Conservation (phyloP, 1,284 basidiomycete genomes). For the Kwoniella shivajii region DNA sequence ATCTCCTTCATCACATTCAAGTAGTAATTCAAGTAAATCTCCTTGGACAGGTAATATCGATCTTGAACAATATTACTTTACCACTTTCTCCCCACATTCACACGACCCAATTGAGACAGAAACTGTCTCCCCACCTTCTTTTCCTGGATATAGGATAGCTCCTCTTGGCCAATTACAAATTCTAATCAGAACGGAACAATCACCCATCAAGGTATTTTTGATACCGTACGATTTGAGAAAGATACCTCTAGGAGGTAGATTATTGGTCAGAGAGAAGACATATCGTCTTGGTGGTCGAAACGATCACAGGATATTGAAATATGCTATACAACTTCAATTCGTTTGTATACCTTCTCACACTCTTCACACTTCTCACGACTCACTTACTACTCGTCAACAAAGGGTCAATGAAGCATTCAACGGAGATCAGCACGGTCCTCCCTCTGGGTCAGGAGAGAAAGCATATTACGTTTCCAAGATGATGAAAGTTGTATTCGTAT, state of each 20-base stretch:
- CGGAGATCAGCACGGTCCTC: neutral
- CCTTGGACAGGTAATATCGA: slow-evolving; percentile 52
- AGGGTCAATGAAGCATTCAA: slow-evolving; percentile 4
- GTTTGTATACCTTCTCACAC: slow-evolving; percentile 28
- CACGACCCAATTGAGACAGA: neutral
- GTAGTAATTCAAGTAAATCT: slow-evolving; percentile 26
- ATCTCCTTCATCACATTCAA: neutral
- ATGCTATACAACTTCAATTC: slow-evolving; percentile 56
- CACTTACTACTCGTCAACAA: neutral
- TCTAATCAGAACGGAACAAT: slow-evolving; percentile 56
- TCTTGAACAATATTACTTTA: slow-evolving; percentile 43
- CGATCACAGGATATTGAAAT: slow-evolving; percentile 47
- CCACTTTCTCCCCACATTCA: slow-evolving; percentile 6
- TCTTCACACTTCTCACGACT: neutral
- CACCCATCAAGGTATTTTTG: slow-evolving; percentile 58
- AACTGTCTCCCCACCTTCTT: slow-evolving; percentile 35
- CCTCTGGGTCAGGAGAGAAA: neutral
- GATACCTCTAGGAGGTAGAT: slow-evolving; percentile 44
- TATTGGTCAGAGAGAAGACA: slow-evolving; percentile 49
- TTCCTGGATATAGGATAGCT: slow-evolving; percentile 59
- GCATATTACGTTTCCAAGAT: slow-evolving; percentile 47
- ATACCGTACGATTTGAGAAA: slow-evolving; percentile 58
- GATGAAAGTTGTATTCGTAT: slow-evolving; percentile 48
- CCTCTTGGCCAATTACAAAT: slow-evolving; percentile 59
- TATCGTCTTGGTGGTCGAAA: slow-evolving; percentile 25